Evolutionary conservation across 306 rosid species (phyloP).

Genomic region (Erythrophleum fordii): DNA sequence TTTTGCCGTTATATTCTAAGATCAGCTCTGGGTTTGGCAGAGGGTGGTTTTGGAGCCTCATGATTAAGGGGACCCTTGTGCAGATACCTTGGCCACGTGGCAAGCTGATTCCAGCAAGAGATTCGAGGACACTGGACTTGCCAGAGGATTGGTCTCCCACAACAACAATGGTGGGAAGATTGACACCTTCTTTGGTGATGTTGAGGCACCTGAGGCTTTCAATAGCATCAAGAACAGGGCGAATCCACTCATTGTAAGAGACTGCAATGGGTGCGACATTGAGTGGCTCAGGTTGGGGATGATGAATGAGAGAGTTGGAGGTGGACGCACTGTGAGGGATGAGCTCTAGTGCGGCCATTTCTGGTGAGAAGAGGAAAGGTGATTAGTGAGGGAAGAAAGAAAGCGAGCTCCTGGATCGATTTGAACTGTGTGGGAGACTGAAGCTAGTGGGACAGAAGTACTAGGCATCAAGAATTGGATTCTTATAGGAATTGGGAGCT

Average conservation of each 20-base stretch:
- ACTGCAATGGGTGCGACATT: conserved; percentile 30
- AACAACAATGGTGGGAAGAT: conserved; percentile 49
- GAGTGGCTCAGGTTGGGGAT: not conserved
- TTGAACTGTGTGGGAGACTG: no score
- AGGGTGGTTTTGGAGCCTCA: conserved; percentile 41
- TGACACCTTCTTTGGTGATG: conserved; percentile 45
- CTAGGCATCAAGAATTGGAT: no score
- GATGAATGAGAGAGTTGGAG: not conserved
- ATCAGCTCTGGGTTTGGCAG: conserved; percentile 23
- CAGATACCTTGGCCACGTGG: conserved; percentile 54
- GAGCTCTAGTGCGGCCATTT: no score
- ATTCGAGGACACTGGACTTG: conserved; percentile 52
- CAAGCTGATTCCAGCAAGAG: conserved; percentile 46
- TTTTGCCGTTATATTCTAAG: conserved; percentile 17
- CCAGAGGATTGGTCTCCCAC: conserved; percentile 52
- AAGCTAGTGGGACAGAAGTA: no score
- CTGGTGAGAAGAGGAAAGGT: no score
- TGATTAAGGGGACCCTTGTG: conserved; percentile 46
- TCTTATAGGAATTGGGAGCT: no score
- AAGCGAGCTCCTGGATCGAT: no score
- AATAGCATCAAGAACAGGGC: conserved; percentile 43
- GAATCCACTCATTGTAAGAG: conserved; percentile 44
- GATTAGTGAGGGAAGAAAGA: no score
- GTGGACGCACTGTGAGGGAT: not conserved
- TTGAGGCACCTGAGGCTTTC: conserved; percentile 44